Base-by-base conservation (phyloP, 371 early-diverging fungal genomes). In the Conidiobolus incongruus region DNA sequence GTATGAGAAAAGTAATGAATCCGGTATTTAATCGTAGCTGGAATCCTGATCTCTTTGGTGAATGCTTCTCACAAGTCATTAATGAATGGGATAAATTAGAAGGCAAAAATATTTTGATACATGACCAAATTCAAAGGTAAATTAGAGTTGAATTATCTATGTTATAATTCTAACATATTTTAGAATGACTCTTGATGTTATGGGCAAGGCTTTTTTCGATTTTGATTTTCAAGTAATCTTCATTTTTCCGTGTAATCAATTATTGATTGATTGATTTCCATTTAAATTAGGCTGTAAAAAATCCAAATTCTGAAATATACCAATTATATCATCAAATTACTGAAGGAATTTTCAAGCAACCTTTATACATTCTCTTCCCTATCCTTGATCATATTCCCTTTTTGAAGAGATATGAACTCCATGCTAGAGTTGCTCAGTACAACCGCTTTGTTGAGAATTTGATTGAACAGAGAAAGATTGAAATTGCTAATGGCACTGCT, bases 151-250 rank as follows among this genome's bases (percentile, higher is more conserved):
- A 26, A 20, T 22, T 13, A 42, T 42, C 12, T 16, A 42, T 21
- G 33, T 42, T 13, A 16, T 28, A n/a, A 2, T 17, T 42, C 3
- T 19, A 28, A 7, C 13, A 17, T 6, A 32, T 38, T 49, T 49
- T 34, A 41, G 21, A 22, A 45, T 45, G 45, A 45, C 37, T 20
- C 20, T 45, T 3, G 45, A 45, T 28, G 45, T 33, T 6, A 7
- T 45, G 4, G 45, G 45, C 20, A 45, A 45, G 23, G 50, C 33
- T 39, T 40, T 22, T 15, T 49, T 42, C 12, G 43, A 28, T 22
- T 21, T 32, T 22, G 43, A 42, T 23, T 42, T 42, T 13, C 13
- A 33, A 3, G 10, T 15, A n/a, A 13, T 31, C 2, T 26, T 26
- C 26, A n/a, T n/a, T n/a, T 26, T 4, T 26, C 3, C 3, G 26